A percentile compares a stretch with the other conserved stretches of the same genome.
Evolutionary conservation across 768 basidiomycete species (phyloP).

Genomic region (Panaeolus papilionaceus): DNA sequence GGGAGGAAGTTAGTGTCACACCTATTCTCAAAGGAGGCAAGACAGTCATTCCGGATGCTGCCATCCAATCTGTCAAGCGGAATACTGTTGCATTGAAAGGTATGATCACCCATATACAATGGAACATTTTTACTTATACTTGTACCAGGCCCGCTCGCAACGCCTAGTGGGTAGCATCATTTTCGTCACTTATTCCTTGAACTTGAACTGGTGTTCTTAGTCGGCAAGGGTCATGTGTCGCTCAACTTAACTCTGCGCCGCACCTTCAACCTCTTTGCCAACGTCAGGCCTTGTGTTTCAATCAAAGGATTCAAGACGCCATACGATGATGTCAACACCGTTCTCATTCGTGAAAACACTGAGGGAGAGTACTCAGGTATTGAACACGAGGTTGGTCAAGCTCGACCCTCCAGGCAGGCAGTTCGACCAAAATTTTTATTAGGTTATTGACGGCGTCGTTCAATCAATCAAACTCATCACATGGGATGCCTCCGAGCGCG

Average conservation of each 20-base stretch:
- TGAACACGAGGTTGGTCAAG: slow-evolving; percentile 85
- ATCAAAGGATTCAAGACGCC: slow-evolving; percentile 98
- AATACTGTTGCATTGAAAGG: slow-evolving; percentile 99
- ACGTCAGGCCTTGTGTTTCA: slow-evolving; percentile 95
- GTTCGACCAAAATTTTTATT: slow-evolving; percentile 9
- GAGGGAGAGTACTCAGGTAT: slow-evolving; percentile 99
- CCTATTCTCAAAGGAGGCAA: slow-evolving; percentile 94
- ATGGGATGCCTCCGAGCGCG: slow-evolving; percentile 97
- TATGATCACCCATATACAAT: slow-evolving; percentile 34
- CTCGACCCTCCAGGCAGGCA: neutral
- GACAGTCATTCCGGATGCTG: slow-evolving; percentile 93
- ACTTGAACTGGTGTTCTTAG: slow-evolving; percentile 45
- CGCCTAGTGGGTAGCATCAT: slow-evolving; percentile 76
- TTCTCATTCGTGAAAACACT: slow-evolving; percentile 98
- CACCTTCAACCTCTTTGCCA: slow-evolving; percentile 98
- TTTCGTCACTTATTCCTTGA: slow-evolving; percentile 6
- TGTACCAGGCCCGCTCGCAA: slow-evolving; percentile 85
- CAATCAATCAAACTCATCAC: slow-evolving; percentile 99
- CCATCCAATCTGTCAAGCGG: slow-evolving; percentile 91
- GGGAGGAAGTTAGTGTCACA: slow-evolving; percentile 98
- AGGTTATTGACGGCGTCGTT: slow-evolving; percentile 97
- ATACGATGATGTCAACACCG: slow-evolving; percentile 97
- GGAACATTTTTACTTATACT: slow-evolving; percentile 15
- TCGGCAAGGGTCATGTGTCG: slow-evolving; percentile 99
- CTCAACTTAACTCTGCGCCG: slow-evolving; percentile 96